Base-by-base conservation (phyloP, 1,139 yeast genomes). In the Saccharomyces hybrid region DNA sequence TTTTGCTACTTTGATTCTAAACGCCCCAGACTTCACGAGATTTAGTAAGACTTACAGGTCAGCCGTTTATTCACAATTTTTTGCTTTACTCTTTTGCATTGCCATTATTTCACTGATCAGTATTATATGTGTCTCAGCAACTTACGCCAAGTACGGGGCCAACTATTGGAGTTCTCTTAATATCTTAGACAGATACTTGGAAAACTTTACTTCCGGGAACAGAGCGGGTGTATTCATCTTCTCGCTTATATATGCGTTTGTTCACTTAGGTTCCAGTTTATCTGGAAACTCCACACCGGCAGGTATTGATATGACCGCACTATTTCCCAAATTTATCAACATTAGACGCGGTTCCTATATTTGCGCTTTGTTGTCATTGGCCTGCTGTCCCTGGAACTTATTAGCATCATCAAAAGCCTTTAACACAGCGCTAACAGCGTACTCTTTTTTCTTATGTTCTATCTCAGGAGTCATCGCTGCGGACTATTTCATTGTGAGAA, bases 11-110 rank as follows among this genome's bases (percentile, higher is more conserved):
- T 77, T 88, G 64, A 86, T 88, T 65, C 81, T 86, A 59, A 89
- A 88, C 71, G 86, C 93, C 16, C 95, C 96, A 0, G 97, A 89
- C 76, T 88, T 88, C 71, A 78, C 95, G 14, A 81, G 96, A 70
- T 86, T 88, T 70, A 85, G 96, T 4, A 78, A 77, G 55, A 78
- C 79, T 29, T 75, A 76, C 31, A 65, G 65, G 29, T 73, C 80
- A n/a, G 19, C 76, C 83, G 1, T 75, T 7, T 70, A 76, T 70
- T 75, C 84, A 1, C 86, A 82, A 65, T 66, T 79, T 24, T 64
- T 85, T 29, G 78, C 91, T 2, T 82, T 88, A 58, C 95, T 96
- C 29, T 60, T 86, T n/a, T 78, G 86, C 62, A 88, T 88, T 70
- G 83, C 91, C 3, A 64, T 88, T 56, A 88, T 96, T n/a, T 83